phyloP scores from a whole-genome alignment of 2,329 filamentous ascomycete genomes.

The Cladosporium velox region DNA sequence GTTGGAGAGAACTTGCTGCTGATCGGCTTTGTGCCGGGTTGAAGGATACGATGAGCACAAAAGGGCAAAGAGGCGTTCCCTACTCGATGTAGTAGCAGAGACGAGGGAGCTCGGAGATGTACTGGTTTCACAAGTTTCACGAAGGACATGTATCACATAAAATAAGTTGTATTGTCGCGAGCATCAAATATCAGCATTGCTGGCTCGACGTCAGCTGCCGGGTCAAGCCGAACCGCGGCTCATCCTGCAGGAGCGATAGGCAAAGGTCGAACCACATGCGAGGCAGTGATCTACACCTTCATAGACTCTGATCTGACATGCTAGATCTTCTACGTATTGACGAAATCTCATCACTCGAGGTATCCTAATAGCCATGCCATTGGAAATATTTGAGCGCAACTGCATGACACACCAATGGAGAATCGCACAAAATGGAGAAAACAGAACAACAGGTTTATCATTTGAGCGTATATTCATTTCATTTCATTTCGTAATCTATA shows the following conservation, averaged over 20 bases:
- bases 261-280: neutral
- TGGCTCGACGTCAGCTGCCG: conserved; percentile 1
- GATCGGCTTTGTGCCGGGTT: neutral
- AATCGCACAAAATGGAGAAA: neutral
- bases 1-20: neutral
- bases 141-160: neutral
- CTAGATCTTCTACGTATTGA: too few relatives aligned
- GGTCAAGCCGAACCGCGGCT: conserved; percentile 15
- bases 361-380: too few relatives aligned
- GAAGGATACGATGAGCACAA: neutral
- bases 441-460: neutral
- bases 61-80: neutral
- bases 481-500: conserved; percentile 3
- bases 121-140: neutral
- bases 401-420: too few relatives aligned
- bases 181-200: neutral
- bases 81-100: neutral
- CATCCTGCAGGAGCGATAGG: neutral
- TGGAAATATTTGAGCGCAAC: too few relatives aligned
- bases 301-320: neutral
- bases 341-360: too few relatives aligned
- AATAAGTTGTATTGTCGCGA: neutral
- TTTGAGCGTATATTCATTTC: conserved; percentile 19
- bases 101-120: neutral
- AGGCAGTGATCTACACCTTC: neutral